Percentiles rank a stretch among this genome's conserved stretches.
phyloP scores from a whole-genome alignment of 2,329 filamentous ascomycete genomes.

The Emmonsia crescens region DNA sequence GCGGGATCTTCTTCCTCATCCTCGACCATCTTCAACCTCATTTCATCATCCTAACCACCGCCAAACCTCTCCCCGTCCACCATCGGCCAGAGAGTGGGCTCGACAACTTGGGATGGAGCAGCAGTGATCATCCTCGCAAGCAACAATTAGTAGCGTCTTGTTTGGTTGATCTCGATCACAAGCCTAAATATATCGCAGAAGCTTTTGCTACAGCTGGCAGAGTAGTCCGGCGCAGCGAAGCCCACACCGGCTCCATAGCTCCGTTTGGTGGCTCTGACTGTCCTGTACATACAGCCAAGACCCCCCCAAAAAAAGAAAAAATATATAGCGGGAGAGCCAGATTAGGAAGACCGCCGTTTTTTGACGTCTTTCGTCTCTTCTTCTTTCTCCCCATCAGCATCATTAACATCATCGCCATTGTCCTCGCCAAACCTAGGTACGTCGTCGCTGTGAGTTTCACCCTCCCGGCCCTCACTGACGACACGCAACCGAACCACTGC shows the following conservation, averaged over 20 bases:
- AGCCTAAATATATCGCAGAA: constrained; percentile 13
- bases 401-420: neutral
- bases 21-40: too few species aligned
- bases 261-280: neutral
- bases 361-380: neutral
- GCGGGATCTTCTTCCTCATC: too few species aligned
- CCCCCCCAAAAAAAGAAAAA: neutral
- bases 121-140: neutral
- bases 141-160: neutral
- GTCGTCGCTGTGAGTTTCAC: neutral
- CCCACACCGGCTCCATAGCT: neutral
- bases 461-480: neutral
- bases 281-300: neutral
- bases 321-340: neutral
- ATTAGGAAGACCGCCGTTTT: neutral
- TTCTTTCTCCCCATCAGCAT: neutral
- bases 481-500: neutral
- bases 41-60: too few species aligned
- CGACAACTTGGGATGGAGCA: neutral
- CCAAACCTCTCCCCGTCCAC: neutral
- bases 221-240: neutral
- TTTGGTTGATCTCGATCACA: neutral
- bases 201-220: constrained; percentile 7
- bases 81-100: too few species aligned
- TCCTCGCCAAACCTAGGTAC: neutral